A percentile compares a stretch with the other conserved stretches of the same genome.
phyloP scores from a whole-genome alignment of 2,329 filamentous ascomycete species.

The Dactylellina haptotyla region DNA sequence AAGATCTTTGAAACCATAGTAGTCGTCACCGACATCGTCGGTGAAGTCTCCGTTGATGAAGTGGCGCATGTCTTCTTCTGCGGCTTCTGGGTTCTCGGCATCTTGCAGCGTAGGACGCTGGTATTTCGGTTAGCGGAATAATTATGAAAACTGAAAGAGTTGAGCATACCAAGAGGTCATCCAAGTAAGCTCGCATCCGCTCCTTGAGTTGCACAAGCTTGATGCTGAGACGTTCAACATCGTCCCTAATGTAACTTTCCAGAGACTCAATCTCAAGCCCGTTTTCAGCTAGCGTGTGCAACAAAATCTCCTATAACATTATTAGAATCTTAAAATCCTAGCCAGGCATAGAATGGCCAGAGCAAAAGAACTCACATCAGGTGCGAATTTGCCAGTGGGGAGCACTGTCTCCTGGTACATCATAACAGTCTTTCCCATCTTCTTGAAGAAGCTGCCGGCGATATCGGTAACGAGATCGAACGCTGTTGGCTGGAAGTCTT shows the following conservation, averaged over 20 bases:
- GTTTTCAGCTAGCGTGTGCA: slow-evolving; percentile 86
- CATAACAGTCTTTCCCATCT: slow-evolving; percentile 80
- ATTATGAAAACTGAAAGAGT: neutral
- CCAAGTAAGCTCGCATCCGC: slow-evolving; percentile 89
- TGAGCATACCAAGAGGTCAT: slow-evolving; percentile 76
- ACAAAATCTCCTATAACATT: slow-evolving; percentile 75
- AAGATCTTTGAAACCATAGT: slow-evolving; percentile 97
- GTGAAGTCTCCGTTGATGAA: slow-evolving; percentile 97
- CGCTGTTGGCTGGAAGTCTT: slow-evolving; percentile 94
- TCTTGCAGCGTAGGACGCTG: slow-evolving; percentile 83
- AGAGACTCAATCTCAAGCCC: slow-evolving; percentile 83
- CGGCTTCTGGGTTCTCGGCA: slow-evolving; percentile 85
- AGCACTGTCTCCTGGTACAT: slow-evolving; percentile 82
- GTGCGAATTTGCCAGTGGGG: slow-evolving; percentile 56
- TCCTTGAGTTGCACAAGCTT: slow-evolving; percentile 89
- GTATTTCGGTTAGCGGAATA: slow-evolving; percentile 58
- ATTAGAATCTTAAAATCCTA: slow-evolving; percentile 3
- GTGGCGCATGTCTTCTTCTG: slow-evolving; percentile 96
- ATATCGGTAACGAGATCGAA: slow-evolving; percentile 90
- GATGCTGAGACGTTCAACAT: slow-evolving; percentile 83
- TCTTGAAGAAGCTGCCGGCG: slow-evolving; percentile 87
- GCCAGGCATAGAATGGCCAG: neutral
- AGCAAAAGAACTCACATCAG: slow-evolving; percentile 54
- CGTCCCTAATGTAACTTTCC: slow-evolving; percentile 89
- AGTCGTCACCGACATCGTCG: slow-evolving; percentile 96